A percentile compares a stretch with the other conserved stretches of the same genome.
Evolutionary conservation across 1,284 basidiomycete genomes (phyloP).

Genomic region (Rhodotorula sp.): DNA sequence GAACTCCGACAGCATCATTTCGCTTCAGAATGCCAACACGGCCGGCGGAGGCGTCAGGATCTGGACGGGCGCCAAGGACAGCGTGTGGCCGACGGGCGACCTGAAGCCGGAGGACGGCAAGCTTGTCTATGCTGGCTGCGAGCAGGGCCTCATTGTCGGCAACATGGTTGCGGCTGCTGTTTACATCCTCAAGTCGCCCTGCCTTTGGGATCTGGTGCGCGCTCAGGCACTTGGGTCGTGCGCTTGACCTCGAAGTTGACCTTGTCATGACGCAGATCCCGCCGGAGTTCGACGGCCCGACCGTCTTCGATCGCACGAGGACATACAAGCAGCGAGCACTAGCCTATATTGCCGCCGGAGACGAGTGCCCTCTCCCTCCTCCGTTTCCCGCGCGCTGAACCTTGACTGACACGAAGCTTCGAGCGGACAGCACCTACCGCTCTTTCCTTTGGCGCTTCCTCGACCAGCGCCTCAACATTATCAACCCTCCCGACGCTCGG

Average conservation of each 20-base stretch:
- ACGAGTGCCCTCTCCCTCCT: slow-evolving; percentile 10
- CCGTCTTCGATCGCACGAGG: slow-evolving; percentile 15
- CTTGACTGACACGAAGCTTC: too few species aligned
- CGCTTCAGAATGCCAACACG: slow-evolving; percentile 27
- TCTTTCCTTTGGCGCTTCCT: slow-evolving; percentile 32
- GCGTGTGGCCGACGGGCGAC: slow-evolving; percentile 24
- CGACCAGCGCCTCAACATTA: slow-evolving; percentile 22
- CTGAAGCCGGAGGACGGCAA: slow-evolving; percentile 8
- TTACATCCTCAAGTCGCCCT: slow-evolving; percentile 32
- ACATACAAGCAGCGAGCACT: slow-evolving; percentile 31
- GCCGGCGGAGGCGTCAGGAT: slow-evolving; percentile 1
- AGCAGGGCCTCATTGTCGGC: slow-evolving; percentile 28
- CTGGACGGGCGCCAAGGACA: slow-evolving; percentile 33
- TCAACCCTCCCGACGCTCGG: slow-evolving; percentile 27
- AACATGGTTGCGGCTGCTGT: slow-evolving; percentile 28
- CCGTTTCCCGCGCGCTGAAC: too few species aligned
- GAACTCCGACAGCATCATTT: slow-evolving; percentile 14
- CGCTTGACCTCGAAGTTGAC: background rate
- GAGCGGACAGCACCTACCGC: slow-evolving; percentile 22
- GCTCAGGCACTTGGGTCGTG: background rate
- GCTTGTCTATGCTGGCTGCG: slow-evolving; percentile 32
- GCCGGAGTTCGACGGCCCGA: slow-evolving; percentile 15
- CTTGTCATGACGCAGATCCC: slow-evolving; percentile 3
- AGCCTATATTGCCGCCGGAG: slow-evolving; percentile 23
- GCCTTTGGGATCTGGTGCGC: slow-evolving; percentile 28